These are phyloP conservation scores for Brachypodium distachyon DNA, from an alignment of 202 grass and related monocot species.

Conservation along the genomic window DNA sequence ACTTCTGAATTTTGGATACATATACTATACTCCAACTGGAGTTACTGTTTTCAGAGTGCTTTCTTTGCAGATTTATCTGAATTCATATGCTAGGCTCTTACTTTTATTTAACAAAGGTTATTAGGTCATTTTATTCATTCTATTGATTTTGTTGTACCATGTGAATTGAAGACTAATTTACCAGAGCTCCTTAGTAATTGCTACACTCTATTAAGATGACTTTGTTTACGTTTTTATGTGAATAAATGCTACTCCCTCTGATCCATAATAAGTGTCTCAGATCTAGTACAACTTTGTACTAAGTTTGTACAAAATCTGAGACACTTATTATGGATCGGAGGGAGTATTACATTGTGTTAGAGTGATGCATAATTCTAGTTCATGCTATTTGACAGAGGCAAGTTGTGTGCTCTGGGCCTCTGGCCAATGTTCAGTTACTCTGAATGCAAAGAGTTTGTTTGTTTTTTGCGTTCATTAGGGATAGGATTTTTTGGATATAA, in stretches of 20 bases:
- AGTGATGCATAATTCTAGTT: not conserved
- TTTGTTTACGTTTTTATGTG: not conserved
- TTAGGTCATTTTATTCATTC: not conserved
- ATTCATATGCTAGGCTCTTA: not conserved
- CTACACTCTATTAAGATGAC: not conserved
- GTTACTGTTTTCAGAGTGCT: not conserved
- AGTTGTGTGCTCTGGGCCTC: not conserved
- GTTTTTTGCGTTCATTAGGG: not conserved
- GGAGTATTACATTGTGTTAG: no score
- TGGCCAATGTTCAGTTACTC: constrained; percentile 2
- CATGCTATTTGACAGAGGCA: not conserved
- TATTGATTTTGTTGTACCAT: not conserved
- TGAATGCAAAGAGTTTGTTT: not conserved
- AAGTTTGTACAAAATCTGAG: no score
- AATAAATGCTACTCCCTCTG: not conserved
- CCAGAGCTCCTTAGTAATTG: not conserved
- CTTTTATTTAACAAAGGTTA: not conserved
- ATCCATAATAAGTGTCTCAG: no score
- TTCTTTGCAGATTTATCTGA: constrained; percentile 19
- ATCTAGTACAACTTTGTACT: no score
- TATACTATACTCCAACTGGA: not conserved
- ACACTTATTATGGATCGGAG: no score
- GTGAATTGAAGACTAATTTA: not conserved
- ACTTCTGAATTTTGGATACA: constrained; percentile 17
- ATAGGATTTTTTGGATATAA: not conserved